A percentile compares a stretch with the other conserved stretches of the same genome.
These are phyloP conservation scores for Schizosaccharomyces cryophilus DNA, from an alignment of 805 yeast genomes.

Conservation along the genomic window DNA sequence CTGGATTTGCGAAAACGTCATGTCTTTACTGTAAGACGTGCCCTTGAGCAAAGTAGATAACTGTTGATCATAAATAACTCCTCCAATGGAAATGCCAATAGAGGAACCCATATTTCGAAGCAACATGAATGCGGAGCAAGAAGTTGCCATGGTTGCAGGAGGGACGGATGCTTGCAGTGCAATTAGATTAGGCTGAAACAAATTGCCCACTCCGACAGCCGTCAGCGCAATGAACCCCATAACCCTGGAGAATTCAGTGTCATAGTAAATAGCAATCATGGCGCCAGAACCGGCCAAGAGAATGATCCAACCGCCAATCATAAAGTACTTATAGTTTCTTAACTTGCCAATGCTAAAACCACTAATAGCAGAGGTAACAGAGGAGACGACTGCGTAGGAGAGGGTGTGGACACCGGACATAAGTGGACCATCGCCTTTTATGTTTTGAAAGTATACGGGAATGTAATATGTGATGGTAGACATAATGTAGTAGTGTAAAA, in stretches of 20 bases:
- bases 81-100: not conserved
- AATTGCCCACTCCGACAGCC: conserved; percentile 24
- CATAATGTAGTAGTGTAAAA: not conserved
- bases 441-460: conserved; percentile 26
- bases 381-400: conserved; percentile 23
- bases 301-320: conserved; percentile 19
- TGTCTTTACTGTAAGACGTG: not conserved
- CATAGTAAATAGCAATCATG: conserved; percentile 14
- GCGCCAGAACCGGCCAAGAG: conserved; percentile 22
- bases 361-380: conserved; percentile 19
- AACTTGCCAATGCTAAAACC: conserved; percentile 23
- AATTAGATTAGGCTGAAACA: conserved; percentile 32
- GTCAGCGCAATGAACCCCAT: conserved; percentile 16
- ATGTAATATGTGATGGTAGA: conserved; percentile 16
- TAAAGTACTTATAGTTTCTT: conserved; percentile 21
- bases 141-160: not conserved
- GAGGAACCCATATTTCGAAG: not conserved
- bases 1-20: not conserved
- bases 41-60: not conserved
- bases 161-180: conserved; percentile 23
- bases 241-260: conserved; percentile 16
- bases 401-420: conserved; percentile 20
- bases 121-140: not conserved
- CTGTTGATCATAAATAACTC: not conserved
- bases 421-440: conserved; percentile 19